Evolutionary conservation across 768 basidiomycete genomes (phyloP).

Genomic region (Saitozyma podzolica): DNA sequence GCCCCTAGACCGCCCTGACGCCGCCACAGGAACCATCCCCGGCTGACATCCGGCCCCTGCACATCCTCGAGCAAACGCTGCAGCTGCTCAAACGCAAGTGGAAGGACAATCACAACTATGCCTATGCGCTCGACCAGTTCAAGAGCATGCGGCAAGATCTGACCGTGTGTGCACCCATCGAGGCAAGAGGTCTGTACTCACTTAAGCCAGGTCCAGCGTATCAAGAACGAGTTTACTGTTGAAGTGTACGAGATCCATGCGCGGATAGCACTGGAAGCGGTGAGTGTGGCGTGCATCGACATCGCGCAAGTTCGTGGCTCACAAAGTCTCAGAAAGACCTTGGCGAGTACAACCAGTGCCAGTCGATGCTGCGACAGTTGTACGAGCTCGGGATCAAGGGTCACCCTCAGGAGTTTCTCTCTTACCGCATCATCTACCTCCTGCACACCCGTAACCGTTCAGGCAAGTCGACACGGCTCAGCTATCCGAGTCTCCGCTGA

Average conservation of each 20-base stretch:
- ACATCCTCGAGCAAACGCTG: constrained; percentile 79
- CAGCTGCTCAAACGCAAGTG: constrained; percentile 82
- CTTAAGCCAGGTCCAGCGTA: constrained; percentile 80
- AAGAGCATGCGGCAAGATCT: constrained; percentile 96
- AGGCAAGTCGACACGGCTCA: constrained; percentile 60
- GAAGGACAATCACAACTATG: constrained; percentile 65
- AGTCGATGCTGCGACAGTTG: constrained; percentile 80
- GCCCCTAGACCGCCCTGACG: constrained; percentile 3
- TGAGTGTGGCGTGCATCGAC: constrained; percentile 53
- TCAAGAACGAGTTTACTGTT: constrained; percentile 97
- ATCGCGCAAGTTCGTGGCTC: background rate
- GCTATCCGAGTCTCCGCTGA: background rate
- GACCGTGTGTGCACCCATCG: constrained; percentile 65
- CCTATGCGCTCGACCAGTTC: constrained; percentile 96
- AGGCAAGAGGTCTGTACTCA: background rate
- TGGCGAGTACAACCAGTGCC: constrained; percentile 99
- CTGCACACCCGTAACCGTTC: constrained; percentile 89
- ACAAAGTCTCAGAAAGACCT: constrained; percentile 73
- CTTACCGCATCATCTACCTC: constrained; percentile 94
- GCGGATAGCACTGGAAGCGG: constrained; percentile 90
- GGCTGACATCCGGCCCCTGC: constrained; percentile 85
- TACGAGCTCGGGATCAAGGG: constrained; percentile 93
- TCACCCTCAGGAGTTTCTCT: constrained; percentile 91
- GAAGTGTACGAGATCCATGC: constrained; percentile 98
- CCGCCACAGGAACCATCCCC: constrained; percentile 80